phyloP scores from a whole-genome alignment of 169 alveolate genomes.

The Blepharisma undulans region DNA sequence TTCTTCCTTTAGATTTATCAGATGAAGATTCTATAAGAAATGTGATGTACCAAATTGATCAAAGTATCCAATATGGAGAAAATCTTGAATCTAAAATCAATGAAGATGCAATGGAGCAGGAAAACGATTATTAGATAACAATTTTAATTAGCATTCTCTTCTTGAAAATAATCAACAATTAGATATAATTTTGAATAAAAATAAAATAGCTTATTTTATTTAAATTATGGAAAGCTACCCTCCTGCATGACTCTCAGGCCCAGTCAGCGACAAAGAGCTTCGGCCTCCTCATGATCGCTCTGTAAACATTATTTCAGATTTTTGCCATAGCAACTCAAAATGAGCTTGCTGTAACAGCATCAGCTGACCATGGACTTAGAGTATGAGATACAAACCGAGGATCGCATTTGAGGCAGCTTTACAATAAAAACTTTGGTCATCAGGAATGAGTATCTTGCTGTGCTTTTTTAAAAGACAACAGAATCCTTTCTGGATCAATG shows the following conservation, averaged over 20 bases:
- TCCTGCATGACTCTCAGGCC: slow-evolving; percentile 27
- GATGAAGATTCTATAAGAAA: slow-evolving; percentile 44
- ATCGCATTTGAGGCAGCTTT: slow-evolving; percentile 61
- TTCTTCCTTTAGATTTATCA: not conserved
- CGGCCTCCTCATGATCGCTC: slow-evolving; percentile 31
- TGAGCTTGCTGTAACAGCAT: slow-evolving; percentile 75
- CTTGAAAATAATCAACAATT: no score
- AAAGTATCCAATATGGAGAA: slow-evolving; percentile 56
- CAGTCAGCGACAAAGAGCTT: slow-evolving; percentile 35
- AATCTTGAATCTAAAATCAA: slow-evolving; percentile 36
- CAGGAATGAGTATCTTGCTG: slow-evolving; percentile 81
- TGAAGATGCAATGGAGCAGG: not conserved
- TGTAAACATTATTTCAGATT: slow-evolving; percentile 41
- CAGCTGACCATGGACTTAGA: slow-evolving; percentile 80
- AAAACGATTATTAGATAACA: not conserved
- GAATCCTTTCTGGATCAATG: slow-evolving; percentile 79
- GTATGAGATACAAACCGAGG: slow-evolving; percentile 70
- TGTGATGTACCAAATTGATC: slow-evolving; percentile 37
- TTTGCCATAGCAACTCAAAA: slow-evolving; percentile 66
- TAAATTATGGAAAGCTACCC: slow-evolving; percentile 17
- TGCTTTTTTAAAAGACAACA: slow-evolving; percentile 60
- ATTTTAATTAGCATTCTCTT: no score
- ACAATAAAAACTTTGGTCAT: slow-evolving; percentile 77
- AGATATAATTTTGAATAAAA: no score
- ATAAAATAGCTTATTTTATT: not conserved